Conservation (phyloP, 1,284 basidiomycete species). For the Mixia osmundae region DNA sequence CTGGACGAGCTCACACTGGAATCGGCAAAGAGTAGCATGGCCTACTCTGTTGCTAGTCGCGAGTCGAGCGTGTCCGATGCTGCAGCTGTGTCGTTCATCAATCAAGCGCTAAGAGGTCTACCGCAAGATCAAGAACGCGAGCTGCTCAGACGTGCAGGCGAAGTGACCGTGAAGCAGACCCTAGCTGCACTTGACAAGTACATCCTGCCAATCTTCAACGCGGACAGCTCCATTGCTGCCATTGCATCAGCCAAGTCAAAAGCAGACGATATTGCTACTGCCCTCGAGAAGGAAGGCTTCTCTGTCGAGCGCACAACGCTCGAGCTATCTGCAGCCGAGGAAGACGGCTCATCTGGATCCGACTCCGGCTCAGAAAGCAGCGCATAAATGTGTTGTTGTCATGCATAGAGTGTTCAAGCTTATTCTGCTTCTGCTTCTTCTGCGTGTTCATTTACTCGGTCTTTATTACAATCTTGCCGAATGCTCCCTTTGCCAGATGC, state of each 20-base stretch:
- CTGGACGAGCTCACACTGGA: conserved; percentile 67
- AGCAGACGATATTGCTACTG: conserved; percentile 42
- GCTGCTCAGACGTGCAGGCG: conserved; percentile 45
- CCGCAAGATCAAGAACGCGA: conserved; percentile 46
- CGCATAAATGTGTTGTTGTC: too few species aligned
- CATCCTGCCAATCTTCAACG: conserved; percentile 65
- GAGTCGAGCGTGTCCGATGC: conserved; percentile 67
- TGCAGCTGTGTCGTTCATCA: conserved; percentile 48
- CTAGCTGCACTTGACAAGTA: conserved; percentile 43
- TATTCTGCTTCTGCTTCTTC: too few species aligned
- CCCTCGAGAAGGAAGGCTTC: conserved; percentile 45
- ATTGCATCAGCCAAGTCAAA: conserved; percentile 64
- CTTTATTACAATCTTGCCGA: too few species aligned
- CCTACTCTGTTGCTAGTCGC: conserved; percentile 52
- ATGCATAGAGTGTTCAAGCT: too few species aligned
- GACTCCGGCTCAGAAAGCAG: too few species aligned
- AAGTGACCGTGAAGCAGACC: conserved; percentile 54
- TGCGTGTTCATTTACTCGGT: too few species aligned
- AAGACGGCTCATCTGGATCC: too few species aligned
- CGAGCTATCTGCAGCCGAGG: conserved; percentile 12
- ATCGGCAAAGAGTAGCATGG: conserved; percentile 73
- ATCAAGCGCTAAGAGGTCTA: conserved; percentile 63
- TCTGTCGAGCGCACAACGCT: conserved; percentile 47
- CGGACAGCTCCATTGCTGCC: conserved; percentile 50
- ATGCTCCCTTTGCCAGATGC: too few species aligned